Percentiles rank a stretch among this genome's conserved stretches.
phyloP scores from a whole-genome alignment of 2,329 filamentous ascomycete species.

The Penicillium palitans region DNA sequence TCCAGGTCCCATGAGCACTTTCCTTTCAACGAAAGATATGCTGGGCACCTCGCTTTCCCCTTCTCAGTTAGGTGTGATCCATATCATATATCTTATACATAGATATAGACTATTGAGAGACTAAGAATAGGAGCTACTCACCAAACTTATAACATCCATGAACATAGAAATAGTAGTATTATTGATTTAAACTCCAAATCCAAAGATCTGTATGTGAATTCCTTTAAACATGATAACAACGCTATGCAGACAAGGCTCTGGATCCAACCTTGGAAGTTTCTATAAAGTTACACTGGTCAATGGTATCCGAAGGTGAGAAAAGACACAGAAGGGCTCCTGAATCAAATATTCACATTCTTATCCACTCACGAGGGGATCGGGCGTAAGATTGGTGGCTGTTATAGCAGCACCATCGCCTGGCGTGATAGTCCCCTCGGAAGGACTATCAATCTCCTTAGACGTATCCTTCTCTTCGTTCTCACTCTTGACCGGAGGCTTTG shows the following conservation, averaged over 20 bases:
- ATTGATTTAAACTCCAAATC: not conserved
- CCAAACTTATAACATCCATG: no score
- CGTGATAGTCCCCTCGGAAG: conserved; percentile 15
- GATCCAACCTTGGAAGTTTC: not conserved
- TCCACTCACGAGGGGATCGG: conserved; percentile 34
- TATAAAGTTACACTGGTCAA: not conserved
- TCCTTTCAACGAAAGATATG: no score
- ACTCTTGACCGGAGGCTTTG: conserved; percentile 35
- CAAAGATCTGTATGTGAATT: not conserved
- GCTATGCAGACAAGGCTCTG: not conserved
- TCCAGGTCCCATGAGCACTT: no score
- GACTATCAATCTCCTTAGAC: not conserved
- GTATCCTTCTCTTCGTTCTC: conserved; percentile 19
- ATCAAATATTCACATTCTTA: conserved; percentile 11
- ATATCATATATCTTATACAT: no score
- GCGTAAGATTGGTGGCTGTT: conserved; percentile 24
- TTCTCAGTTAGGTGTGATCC: no score
- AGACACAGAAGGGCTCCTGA: not conserved
- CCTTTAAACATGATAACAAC: not conserved
- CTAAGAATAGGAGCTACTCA: no score
- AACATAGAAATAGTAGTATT: no score
- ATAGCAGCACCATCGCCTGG: conserved; percentile 15
- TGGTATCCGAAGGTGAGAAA: not conserved
- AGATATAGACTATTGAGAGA: no score
- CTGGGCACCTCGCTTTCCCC: no score